Evolutionary conservation across 768 basidiomycete species (phyloP).

Genomic region (Leccinum olivaceopallidum): DNA sequence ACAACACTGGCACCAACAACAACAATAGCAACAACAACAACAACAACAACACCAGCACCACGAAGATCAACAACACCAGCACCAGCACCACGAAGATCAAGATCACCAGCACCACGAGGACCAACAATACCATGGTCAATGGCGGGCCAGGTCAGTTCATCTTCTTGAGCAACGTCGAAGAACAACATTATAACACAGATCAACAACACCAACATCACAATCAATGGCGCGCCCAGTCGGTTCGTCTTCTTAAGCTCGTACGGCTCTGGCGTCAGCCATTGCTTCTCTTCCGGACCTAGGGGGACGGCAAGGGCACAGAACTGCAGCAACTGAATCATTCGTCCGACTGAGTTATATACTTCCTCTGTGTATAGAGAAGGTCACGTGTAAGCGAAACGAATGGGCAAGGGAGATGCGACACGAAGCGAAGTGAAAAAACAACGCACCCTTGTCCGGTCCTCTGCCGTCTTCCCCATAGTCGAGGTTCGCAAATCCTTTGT

Average conservation of each 20-base stretch:
- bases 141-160: no score
- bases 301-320: background rate
- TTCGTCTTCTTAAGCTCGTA: constrained; percentile 17
- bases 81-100: no score
- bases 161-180: no score
- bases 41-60: no score
- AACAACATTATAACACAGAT: constrained; percentile 5
- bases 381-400: no score
- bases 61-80: no score
- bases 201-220: constrained; percentile 16
- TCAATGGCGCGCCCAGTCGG: background rate
- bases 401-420: background rate
- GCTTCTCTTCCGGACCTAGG: background rate
- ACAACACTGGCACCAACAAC: no score
- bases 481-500: constrained; percentile 15
- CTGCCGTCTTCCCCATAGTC: constrained; percentile 14
- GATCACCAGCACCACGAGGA: no score
- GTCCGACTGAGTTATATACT: constrained; percentile 25
- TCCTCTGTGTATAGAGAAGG: constrained; percentile 16
- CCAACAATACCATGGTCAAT: no score
- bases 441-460: constrained; percentile 15
- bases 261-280: constrained; percentile 10
- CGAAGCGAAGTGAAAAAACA: no score
- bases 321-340: constrained; percentile 23
- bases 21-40: no score